Conservation (phyloP, 345 rosid species). For the Salix suchowensis region DNA sequence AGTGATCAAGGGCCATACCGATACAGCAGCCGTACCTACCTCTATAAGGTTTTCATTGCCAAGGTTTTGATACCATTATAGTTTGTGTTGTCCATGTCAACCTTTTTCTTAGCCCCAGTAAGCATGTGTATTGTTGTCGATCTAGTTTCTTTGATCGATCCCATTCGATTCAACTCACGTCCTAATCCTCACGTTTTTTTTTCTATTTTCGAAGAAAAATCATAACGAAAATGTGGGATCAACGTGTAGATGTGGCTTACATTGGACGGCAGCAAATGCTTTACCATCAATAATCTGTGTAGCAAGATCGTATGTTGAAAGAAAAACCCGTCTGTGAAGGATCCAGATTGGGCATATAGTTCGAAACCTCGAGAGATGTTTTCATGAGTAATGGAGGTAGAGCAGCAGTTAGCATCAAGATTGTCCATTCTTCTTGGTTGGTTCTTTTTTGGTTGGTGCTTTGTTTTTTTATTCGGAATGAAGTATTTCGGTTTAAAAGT, state of each 20-base stretch:
- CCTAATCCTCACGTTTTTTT: neutral
- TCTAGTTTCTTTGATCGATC: neutral
- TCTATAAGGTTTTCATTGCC: neutral
- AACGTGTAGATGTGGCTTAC: neutral
- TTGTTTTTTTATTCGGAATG: too few species aligned
- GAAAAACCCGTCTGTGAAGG: neutral
- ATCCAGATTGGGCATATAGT: neutral
- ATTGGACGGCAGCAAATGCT: neutral
- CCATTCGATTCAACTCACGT: neutral
- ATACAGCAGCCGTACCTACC: too few species aligned
- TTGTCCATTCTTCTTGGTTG: too few species aligned
- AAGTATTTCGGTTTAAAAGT: too few species aligned
- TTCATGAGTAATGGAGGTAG: neutral
- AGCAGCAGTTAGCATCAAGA: neutral
- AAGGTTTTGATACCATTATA: neutral
- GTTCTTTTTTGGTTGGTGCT: rapidly evolving
- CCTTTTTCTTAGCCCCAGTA: neutral
- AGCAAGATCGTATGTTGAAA: neutral
- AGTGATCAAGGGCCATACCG: neutral
- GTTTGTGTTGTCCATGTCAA: neutral
- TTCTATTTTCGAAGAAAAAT: neutral
- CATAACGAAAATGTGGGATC: neutral
- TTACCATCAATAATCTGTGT: neutral
- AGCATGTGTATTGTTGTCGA: neutral
- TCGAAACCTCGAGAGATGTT: neutral